A percentile compares a stretch with the other conserved stretches of the same genome.
phyloP scores from a whole-genome alignment of 495 filamentous ascomycete genomes.

The Aspergillus sclerotioniger region DNA sequence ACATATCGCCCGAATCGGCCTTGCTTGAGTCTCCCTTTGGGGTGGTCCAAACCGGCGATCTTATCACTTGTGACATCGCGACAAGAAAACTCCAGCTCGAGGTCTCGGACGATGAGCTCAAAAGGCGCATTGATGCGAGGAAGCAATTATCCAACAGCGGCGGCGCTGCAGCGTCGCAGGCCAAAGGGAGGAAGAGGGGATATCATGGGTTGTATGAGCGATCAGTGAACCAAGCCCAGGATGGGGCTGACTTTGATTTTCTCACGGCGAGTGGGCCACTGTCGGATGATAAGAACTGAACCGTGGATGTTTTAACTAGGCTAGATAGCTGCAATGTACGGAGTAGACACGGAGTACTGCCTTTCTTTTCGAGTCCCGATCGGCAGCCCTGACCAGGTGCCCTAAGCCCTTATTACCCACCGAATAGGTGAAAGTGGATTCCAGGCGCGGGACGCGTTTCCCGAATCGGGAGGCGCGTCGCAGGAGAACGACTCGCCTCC shows the following conservation, averaged over 20 bases:
- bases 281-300: background rate
- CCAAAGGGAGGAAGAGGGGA: slow-evolving; percentile 32
- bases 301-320: background rate
- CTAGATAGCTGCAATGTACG: background rate
- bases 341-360: no score
- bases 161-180: slow-evolving; percentile 16
- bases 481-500: slow-evolving; percentile 1
- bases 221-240: slow-evolving; percentile 62
- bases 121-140: slow-evolving; percentile 31
- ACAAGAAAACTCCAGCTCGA: slow-evolving; percentile 45
- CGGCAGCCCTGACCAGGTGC: slow-evolving; percentile 31
- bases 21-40: slow-evolving; percentile 55
- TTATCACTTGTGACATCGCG: slow-evolving; percentile 55
- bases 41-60: slow-evolving; percentile 56
- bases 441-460: slow-evolving; percentile 7
- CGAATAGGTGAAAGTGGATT: slow-evolving; percentile 27
- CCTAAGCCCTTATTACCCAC: slow-evolving; percentile 40
- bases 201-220: slow-evolving; percentile 66
- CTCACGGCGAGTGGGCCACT: slow-evolving; percentile 45
- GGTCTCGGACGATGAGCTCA: slow-evolving; percentile 48
- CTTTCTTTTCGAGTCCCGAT: no score
- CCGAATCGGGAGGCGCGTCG: background rate
- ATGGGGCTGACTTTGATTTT: slow-evolving; percentile 66
- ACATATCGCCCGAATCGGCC: slow-evolving; percentile 62
- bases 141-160: slow-evolving; percentile 22